A percentile compares a stretch with the other conserved stretches of the same genome.
These are phyloP conservation scores for Monosporozyma aerobia DNA, from an alignment of 805 yeast genomes.

Conservation along the genomic window DNA sequence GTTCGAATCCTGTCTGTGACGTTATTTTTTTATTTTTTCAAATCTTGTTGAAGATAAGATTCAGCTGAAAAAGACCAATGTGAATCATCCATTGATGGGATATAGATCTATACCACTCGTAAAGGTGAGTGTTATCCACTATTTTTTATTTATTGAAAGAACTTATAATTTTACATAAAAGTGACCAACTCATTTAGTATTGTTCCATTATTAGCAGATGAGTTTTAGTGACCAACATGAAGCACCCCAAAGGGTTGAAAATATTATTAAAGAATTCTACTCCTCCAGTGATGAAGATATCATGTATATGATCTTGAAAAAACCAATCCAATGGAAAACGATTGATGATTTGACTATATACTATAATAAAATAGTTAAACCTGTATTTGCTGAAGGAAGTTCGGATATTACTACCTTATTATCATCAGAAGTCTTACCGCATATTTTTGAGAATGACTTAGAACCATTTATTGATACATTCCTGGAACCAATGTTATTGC, in stretches of 20 bases:
- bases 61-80: neutral
- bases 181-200: neutral
- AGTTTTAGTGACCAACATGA: neutral
- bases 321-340: slow-evolving; percentile 71
- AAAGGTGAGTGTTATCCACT: neutral
- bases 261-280: slow-evolving; percentile 11
- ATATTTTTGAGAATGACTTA: neutral
- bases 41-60: neutral
- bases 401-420: slow-evolving; percentile 39
- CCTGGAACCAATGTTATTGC: neutral
- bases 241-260: slow-evolving; percentile 1
- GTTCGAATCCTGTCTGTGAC: slow-evolving; percentile 99
- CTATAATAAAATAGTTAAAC: slow-evolving; percentile 40
- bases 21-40: slow-evolving; percentile 40
- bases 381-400: slow-evolving; percentile 33
- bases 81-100: neutral
- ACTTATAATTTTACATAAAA: no score
- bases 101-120: neutral
- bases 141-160: neutral
- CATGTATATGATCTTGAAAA: slow-evolving; percentile 62
- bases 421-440: slow-evolving; percentile 28
- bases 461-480: neutral
- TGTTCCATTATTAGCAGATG: neutral
- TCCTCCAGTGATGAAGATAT: slow-evolving; percentile 20
- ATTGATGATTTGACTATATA: slow-evolving; percentile 54